Conservation (phyloP, 768 basidiomycete species). For the Boletus fagicola region DNA sequence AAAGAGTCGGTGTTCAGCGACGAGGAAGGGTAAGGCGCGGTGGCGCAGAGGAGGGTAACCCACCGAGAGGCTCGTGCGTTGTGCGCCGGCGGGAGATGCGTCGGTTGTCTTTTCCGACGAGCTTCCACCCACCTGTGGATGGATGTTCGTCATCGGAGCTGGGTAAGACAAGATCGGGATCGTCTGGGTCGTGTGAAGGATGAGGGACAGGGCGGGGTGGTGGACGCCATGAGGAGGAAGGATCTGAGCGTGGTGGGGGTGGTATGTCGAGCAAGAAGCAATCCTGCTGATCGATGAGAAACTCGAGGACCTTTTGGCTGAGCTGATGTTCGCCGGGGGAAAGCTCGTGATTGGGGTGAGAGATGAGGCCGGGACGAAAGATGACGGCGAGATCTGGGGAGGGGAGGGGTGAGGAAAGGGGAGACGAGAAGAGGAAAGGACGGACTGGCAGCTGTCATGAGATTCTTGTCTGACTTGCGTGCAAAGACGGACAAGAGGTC, state of each 20-base stretch:
- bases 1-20: constrained; percentile 26
- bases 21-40: constrained; percentile 29
- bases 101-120: constrained; percentile 40
- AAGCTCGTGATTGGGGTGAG: constrained; percentile 85
- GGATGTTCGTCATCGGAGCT: constrained; percentile 51
- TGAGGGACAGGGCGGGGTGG: constrained; percentile 8
- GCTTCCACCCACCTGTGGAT: constrained; percentile 52
- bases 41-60: constrained; percentile 35
- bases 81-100: constrained; percentile 56
- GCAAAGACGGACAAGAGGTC: constrained; percentile 96
- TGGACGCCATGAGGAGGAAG: constrained; percentile 31
- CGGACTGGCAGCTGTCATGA: constrained; percentile 94
- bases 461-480: constrained; percentile 84
- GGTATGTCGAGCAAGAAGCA: constrained; percentile 91
- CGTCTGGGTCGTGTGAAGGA: constrained; percentile 34
- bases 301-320: constrained; percentile 89
- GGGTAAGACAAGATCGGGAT: constrained; percentile 46
- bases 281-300: constrained; percentile 94
- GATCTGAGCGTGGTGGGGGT: constrained; percentile 51
- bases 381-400: constrained; percentile 88
- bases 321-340: constrained; percentile 81
- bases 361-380: constrained; percentile 93
- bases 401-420: background rate
- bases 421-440: constrained; percentile 17
- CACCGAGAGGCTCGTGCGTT: constrained; percentile 45